Conservation (phyloP, 176 grass and related monocot genomes). For the Microstegium vimineum region DNA sequence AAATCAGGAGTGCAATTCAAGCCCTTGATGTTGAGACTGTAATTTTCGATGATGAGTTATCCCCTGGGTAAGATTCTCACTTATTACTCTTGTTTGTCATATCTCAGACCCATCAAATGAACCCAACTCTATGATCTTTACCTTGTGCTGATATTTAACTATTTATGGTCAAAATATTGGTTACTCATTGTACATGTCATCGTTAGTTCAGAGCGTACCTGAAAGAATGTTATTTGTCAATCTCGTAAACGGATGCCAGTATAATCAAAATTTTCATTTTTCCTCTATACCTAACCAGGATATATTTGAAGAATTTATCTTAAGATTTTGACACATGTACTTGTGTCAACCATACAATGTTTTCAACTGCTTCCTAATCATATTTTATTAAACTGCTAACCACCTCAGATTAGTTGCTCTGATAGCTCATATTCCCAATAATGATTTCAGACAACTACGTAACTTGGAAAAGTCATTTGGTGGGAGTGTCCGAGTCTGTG, state of each 20-base stretch:
- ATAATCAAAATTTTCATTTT: background rate
- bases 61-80: too few relatives aligned
- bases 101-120: background rate
- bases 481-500: constrained; percentile 88
- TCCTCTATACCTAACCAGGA: background rate
- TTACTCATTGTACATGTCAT: background rate
- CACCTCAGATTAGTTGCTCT: background rate
- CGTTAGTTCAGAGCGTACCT: background rate
- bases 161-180: background rate
- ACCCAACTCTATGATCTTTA: background rate
- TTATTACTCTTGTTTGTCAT: too few relatives aligned
- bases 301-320: constrained; percentile 1
- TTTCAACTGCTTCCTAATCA: background rate
- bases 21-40: too few relatives aligned
- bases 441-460: constrained; percentile 67
- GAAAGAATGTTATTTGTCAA: background rate
- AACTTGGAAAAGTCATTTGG: constrained; percentile 96
- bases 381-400: background rate
- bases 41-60: too few relatives aligned
- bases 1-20: too few relatives aligned
- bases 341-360: background rate
- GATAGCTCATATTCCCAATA: constrained; percentile 16
- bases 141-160: background rate
- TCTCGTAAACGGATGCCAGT: background rate
- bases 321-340: background rate